These are phyloP conservation scores for Suhomyces taliae DNA, from an alignment of 1,139 yeast genomes.

Conservation along the genomic window DNA sequence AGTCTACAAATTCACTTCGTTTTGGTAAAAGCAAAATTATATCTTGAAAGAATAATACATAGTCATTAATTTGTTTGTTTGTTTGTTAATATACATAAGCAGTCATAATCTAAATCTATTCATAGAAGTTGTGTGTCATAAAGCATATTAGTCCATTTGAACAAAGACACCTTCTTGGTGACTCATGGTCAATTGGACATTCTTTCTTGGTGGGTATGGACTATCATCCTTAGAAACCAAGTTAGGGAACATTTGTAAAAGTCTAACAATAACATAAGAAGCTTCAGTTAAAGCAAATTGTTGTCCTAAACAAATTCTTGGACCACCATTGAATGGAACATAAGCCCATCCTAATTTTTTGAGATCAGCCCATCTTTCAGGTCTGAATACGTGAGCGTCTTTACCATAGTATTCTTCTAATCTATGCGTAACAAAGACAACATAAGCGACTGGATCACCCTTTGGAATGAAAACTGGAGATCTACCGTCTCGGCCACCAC, in stretches of 20 bases:
- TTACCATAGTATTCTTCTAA: constrained; percentile 20
- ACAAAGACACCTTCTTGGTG: constrained; percentile 30
- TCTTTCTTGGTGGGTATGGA: constrained; percentile 32
- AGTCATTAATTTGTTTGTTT: too few relatives aligned
- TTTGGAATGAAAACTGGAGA: constrained; percentile 23
- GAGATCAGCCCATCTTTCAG: constrained; percentile 25
- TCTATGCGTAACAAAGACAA: constrained; percentile 24
- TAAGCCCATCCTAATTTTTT: constrained; percentile 43
- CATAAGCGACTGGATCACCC: constrained; percentile 23
- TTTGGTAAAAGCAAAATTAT: too few relatives aligned
- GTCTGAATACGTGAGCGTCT: constrained; percentile 23
- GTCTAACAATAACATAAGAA: constrained; percentile 30
- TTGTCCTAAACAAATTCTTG: constrained; percentile 46
- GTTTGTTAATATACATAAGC: neutral
- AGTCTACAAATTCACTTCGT: too few relatives aligned
- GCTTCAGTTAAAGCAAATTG: constrained; percentile 50
- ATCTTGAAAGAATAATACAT: too few relatives aligned
- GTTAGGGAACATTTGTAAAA: constrained; percentile 34
- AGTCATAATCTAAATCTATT: neutral
- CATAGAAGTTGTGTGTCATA: too few relatives aligned
- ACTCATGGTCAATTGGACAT: constrained; percentile 38
- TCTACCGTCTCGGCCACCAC: constrained; percentile 23
- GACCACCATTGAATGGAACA: constrained; percentile 48
- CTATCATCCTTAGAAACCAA: constrained; percentile 24
- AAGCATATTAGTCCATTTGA: constrained; percentile 1